Percentiles rank a stretch among this genome's conserved stretches.
Evolutionary conservation across 352 stramenopile species (phyloP).

Genomic region (Globisporangium orthogonon): DNA sequence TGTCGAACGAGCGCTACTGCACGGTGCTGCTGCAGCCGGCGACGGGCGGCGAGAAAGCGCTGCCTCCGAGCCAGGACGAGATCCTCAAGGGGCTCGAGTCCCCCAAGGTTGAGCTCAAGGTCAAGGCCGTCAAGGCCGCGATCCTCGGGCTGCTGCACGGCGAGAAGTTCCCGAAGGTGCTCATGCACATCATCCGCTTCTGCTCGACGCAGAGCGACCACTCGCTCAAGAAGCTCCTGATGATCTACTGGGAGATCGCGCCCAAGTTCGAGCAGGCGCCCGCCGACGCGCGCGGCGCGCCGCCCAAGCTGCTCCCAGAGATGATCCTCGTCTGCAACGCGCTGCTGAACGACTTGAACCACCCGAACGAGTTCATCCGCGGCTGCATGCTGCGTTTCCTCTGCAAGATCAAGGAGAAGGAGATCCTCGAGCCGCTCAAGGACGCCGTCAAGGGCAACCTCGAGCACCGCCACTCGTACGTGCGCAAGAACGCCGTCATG

Average conservation of each 20-base stretch:
- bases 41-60: conserved; percentile 37
- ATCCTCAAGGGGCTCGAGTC: conserved; percentile 97
- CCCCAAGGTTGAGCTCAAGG: conserved; percentile 94
- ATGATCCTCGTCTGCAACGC: conserved; percentile 99
- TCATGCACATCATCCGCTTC: conserved; percentile 99
- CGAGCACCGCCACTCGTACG: conserved; percentile 98
- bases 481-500: conserved; percentile 98
- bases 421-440: conserved; percentile 89
- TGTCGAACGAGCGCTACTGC: conserved; percentile 86
- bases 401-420: conserved; percentile 98
- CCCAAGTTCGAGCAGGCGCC: conserved; percentile 93
- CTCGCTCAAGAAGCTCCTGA: conserved; percentile 99
- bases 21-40: conserved; percentile 71
- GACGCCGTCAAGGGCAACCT: conserved; percentile 95
- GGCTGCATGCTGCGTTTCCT: conserved; percentile 99
- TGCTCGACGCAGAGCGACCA: conserved; percentile 99
- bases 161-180: conserved; percentile 96
- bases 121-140: conserved; percentile 96
- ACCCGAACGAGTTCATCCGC: conserved; percentile 99
- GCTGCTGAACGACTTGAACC: conserved; percentile 99
- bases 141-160: conserved; percentile 98
- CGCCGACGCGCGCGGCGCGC: conserved; percentile 18
- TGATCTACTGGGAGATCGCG: conserved; percentile 99
- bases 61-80: conserved; percentile 89
- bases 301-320: conserved; percentile 96